Evolutionary conservation across 2,329 filamentous ascomycete species (phyloP), one percentile per base, ranked within the genome.

Genomic region (Pseudogymnoascus sp.): DNA sequence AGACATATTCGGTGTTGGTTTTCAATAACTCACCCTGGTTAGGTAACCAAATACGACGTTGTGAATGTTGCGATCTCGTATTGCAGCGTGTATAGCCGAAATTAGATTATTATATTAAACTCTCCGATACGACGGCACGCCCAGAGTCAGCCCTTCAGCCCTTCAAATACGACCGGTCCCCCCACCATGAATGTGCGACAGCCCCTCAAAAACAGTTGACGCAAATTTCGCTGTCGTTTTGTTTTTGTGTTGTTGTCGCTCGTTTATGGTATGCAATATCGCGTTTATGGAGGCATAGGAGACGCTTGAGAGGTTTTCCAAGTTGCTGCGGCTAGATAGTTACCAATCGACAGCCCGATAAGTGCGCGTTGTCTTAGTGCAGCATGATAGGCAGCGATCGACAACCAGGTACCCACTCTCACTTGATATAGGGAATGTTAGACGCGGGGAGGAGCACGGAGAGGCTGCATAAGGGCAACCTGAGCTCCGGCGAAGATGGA

Each of bases 391-490:
- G 46, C 46, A 33, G 8, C n/a, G 46, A 56, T 56, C 46, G 46
- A 56, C 46, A 28, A 50, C 14, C 43, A 50, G 43, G 16, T 50
- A 50, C 12, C 43, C 24, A 28, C 14, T 31, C 12, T 16, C 46
- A 31, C 46, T 56, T 56, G 24, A 33, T 56, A 56, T 28, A 10
- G 6, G 24, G 24, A 50, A 56, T 56, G 46, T 56, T 56, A 8
- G 61, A 63, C 26, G 37, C 37, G 16, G 43, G 60, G 37, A 31
- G 8, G 43, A 46, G 60, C 38, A 33, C 60, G 24, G 38, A 33
- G 33, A 53, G 60, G 60, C 19, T 43, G 59, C 59, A 61, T 19
- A 46, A 16, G 22, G 24, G 59, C 59, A 37, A 43, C 35, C n/a
- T 46, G 26, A 31, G 22, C 60, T 56, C 46, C 10, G 46, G 26